phyloP scores from a whole-genome alignment of 768 basidiomycete species.

The Kockovaella imperatae region DNA sequence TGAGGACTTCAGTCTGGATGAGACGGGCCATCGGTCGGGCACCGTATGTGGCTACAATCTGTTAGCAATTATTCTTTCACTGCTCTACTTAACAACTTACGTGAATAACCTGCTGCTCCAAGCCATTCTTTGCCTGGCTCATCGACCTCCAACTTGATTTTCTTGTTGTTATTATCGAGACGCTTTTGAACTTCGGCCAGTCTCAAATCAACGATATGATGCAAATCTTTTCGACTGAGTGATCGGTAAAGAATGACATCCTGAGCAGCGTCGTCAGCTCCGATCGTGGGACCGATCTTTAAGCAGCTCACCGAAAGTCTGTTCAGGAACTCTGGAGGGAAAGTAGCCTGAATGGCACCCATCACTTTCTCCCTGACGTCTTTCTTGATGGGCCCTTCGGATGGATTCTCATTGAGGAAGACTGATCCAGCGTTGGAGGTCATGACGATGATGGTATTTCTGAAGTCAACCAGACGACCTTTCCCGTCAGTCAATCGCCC shows the following conservation, averaged over 20 bases:
- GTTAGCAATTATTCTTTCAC: conserved; percentile 3
- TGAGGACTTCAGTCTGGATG: conserved; percentile 85
- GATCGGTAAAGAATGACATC: conserved; percentile 56
- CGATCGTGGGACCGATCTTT: background rate
- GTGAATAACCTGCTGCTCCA: conserved; percentile 43
- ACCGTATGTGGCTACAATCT: conserved; percentile 57
- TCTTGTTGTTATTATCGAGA: conserved; percentile 58
- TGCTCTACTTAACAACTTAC: conserved; percentile 5
- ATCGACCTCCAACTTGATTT: conserved; percentile 72
- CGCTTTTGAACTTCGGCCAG: conserved; percentile 77
- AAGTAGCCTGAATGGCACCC: conserved; percentile 44
- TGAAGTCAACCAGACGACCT: conserved; percentile 46
- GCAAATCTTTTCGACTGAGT: conserved; percentile 65
- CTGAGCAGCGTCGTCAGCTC: background rate
- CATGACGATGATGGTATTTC: conserved; percentile 47
- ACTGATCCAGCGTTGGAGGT: conserved; percentile 46
- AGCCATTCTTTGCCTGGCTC: conserved; percentile 58
- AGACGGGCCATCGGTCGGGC: conserved; percentile 85
- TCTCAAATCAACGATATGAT: conserved; percentile 81
- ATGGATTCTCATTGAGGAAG: conserved; percentile 46
- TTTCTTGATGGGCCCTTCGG: conserved; percentile 42
- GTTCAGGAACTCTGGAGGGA: conserved; percentile 48
- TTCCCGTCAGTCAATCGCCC: conserved; percentile 47
- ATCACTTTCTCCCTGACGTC: conserved; percentile 42
- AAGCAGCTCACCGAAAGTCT: conserved; percentile 41